Base-by-base conservation (phyloP, 2,329 filamentous ascomycete genomes). In the Fusarium liriodendri region DNA sequence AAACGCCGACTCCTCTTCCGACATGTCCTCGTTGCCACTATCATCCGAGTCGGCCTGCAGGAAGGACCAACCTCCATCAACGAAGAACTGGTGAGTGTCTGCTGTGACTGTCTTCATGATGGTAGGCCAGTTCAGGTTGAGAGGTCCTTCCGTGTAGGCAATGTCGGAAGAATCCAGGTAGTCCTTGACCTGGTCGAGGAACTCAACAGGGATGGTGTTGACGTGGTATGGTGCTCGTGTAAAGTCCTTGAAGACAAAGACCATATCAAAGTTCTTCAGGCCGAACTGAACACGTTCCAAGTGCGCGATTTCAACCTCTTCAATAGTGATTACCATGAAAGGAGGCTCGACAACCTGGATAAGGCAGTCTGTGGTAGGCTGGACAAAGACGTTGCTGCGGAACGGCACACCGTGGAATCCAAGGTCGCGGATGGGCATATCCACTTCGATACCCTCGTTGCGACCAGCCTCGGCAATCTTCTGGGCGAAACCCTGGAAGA, bases 71-170 rank as follows among this genome's bases (percentile, higher is more conserved):
- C 97, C 97, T 35, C 97, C 97, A 74, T 98, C 96, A 5, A 89
- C 90, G 83, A 98, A 99, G 90, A 99, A 99, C 77, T 93, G 91
- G 81, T 99, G 96, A 3, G 97, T 94, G 81, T 99, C 95, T 38
- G 93, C 92, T 22, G 94, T 96, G 29, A 99, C 95, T 0, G 97
- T 99, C 89, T 99, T 99, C 95, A 99, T 99, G 81, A 99, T 99
- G 18, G 95, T 98, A 13, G 94, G 93, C 97, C 97, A 99, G 88
- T 98, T 98, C 66, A 99, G 89, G 85, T 99, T 99, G 76, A 99
- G 91, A 1, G 96, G 97, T 66, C 97, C 97, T 83, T 99, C 97
- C 14, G 91, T 94, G 86, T 92, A 98, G 20, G 97, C 92, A 80
- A 99, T 97, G 80, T 99, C 96, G 57, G 97, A 95, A 1, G 93